Evolutionary conservation across 2,329 filamentous ascomycete species (phyloP), one percentile per base, ranked within the genome.

Genomic region (Alternaria ventricosa): DNA sequence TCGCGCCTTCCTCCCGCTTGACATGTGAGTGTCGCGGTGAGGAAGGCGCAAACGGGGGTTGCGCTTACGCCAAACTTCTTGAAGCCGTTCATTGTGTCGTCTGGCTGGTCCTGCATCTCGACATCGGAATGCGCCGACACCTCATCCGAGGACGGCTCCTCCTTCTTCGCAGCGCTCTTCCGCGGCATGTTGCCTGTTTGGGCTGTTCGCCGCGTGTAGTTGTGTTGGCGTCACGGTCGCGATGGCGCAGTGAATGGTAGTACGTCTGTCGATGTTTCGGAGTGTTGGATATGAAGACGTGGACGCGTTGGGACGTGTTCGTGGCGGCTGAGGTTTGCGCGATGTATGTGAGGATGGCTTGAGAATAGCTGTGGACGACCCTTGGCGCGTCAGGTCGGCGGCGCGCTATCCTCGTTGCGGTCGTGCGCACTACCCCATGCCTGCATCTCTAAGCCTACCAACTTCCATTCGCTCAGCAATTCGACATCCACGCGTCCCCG

Each of bases 121-220:
- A 79, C 76, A 53, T 79, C 78, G 33, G 80, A 78, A 49, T 74
- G 77, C 33, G 78, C 71, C 25, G 78, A 80, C 44, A 71, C 78
- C 50, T 81, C 78, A 44, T 75, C 76, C 56, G 76, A 78, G 36
- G 78, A 80, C 8, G 76, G 75, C 28, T 70, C 76, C 27, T 78
- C 77, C 55, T 76, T 76, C 49, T 77, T 75, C 30, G 70, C 68
- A 56, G 75, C 76, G 68, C 76, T 75, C 69, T 75, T 79, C 64
- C 78, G 78, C 71, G 79, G 76, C 79, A 81, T 81, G 57, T 71
- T 77, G 78, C 75, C 77, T 77, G 68, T 73, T 61, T 72, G 74
- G 74, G 74, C 76, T 69, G 59, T 66, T 70, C 69, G 72, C 75
- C 71, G 71, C 70, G 73, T 65, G 28, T 68, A 54, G 59, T 71